Evolutionary conservation across 805 yeast species (phyloP), one percentile per base, ranked within the genome.

Genomic region (Kuraishia molischiana): DNA sequence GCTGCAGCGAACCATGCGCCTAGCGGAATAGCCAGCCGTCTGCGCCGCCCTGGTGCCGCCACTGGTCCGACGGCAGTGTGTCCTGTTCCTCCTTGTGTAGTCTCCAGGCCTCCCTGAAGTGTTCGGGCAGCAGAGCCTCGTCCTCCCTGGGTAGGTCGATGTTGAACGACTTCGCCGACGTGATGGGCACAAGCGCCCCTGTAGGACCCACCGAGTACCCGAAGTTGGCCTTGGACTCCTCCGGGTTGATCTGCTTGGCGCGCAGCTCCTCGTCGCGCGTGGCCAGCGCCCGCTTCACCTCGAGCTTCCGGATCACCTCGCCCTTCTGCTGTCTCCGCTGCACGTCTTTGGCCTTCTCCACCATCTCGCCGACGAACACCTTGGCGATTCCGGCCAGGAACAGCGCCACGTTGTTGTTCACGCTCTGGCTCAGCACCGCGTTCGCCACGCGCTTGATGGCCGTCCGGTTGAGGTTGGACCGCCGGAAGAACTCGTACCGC

Each of bases 31-130:
- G 57, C 54, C 69, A 54, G 1, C 90, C 90, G 48, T 78, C 82
- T 2, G 79, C 74, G 4, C 79, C 79, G 11, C 85, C 85, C 51
- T 81, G 85, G 5, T 68, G 56, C 40, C 89, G 65, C 85, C 89
- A 82, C 38, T 75, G 74, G 2, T 79, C 71, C 31, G 44, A 45
- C 4, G 83, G 76, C 1, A 77, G 69, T 3, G 77, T 70, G 24
- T 80, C 77, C 37, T 71, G 74, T 49, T 87, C 95, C 32, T 69
- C 44, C 45, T 74, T 76, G 46, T 79, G 82, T 35, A 82, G 55
- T 47, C 94, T 65, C 90, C 94, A 85, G 1, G 96, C 96, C 49
- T 86, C 95, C 36, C 94, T 61, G 21, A 89, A 68, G 52, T 89
- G 94, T 42, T 84, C 87, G 0, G 97, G 95, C 24, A 75, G 65